These are phyloP conservation scores for Solanum clarkiae DNA, from an alignment of 257 asterid species.

Conservation along the genomic window DNA sequence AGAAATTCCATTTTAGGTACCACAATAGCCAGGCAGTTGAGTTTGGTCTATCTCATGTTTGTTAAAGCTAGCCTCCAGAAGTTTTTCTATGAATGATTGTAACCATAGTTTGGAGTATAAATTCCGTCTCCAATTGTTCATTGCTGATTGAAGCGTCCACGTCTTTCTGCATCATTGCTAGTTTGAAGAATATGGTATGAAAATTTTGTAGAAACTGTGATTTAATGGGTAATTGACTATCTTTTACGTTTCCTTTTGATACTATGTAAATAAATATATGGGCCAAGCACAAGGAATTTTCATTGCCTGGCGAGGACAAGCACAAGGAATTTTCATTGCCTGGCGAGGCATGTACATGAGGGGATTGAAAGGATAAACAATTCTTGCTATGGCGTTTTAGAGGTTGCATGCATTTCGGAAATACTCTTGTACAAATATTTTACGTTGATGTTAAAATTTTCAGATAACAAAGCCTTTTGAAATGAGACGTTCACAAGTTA, in stretches of 20 bases:
- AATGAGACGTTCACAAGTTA: background rate
- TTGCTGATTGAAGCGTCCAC: background rate
- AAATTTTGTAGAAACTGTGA: background rate
- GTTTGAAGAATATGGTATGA: background rate
- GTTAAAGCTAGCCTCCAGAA: background rate
- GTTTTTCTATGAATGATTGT: background rate
- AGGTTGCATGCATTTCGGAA: background rate
- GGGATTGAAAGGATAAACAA: background rate
- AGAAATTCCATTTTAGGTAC: background rate
- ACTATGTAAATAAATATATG: background rate
- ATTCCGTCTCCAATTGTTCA: background rate
- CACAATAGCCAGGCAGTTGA: background rate
- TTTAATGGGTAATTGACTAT: background rate
- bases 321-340: background rate
- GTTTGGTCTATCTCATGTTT: background rate
- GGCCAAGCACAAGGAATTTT: background rate
- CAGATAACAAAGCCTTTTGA: background rate
- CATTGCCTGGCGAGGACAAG: too few species aligned
- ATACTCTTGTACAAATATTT: background rate
- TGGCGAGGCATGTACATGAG: background rate
- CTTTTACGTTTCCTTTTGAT: background rate
- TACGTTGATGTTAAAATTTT: background rate
- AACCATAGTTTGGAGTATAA: background rate
- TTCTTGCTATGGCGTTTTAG: background rate
- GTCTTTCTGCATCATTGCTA: background rate